phyloP scores from a whole-genome alignment of 1,284 basidiomycete genomes.

The Moesziomyces sp. region DNA sequence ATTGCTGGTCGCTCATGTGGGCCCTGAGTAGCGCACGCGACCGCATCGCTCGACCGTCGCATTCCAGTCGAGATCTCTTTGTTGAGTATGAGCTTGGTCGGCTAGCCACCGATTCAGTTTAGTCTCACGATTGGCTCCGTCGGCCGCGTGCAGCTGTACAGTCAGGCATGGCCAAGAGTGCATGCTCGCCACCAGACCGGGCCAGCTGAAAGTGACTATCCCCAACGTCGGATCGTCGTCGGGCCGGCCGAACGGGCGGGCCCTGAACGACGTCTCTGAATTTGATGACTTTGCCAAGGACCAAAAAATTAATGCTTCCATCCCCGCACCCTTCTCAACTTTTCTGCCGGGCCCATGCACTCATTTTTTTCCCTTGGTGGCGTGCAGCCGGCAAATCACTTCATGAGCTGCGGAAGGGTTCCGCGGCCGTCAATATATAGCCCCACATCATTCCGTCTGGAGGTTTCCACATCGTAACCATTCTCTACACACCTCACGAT shows the following conservation, averaged over 20 bases:
- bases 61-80: not conserved
- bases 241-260: not conserved
- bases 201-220: not conserved
- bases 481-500: conserved; percentile 4
- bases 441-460: not conserved
- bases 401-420: not conserved
- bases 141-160: no score
- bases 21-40: not conserved
- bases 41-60: not conserved
- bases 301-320: not conserved
- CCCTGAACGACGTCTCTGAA: not conserved
- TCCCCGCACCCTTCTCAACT: not conserved
- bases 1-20: not conserved
- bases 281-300: not conserved
- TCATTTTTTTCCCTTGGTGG: not conserved
- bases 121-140: not conserved
- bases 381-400: not conserved
- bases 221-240: not conserved
- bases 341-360: not conserved
- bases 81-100: not conserved
- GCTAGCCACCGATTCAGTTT: not conserved
- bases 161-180: no score
- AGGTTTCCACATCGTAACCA: not conserved
- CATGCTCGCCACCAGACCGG: no score
- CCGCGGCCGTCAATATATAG: not conserved